phyloP scores from a whole-genome alignment of 352 stramenopile genomes.

The Bremia lactucae region DNA sequence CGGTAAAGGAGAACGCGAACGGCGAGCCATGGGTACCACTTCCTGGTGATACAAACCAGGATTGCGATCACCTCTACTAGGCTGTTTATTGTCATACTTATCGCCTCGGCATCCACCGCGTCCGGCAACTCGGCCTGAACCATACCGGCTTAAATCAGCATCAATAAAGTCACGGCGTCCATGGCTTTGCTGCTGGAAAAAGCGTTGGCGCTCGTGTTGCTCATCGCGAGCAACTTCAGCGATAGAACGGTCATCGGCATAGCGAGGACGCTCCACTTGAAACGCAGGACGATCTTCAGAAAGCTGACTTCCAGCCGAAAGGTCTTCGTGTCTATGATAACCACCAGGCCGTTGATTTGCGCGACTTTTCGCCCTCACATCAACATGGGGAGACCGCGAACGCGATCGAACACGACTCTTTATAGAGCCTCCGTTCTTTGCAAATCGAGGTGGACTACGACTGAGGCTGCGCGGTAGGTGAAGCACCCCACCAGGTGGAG shows the following conservation, averaged over 20 bases:
- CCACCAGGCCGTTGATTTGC: constrained; percentile 8
- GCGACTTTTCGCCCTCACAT: constrained; percentile 13
- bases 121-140: constrained; percentile 18
- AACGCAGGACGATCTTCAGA: constrained; percentile 11
- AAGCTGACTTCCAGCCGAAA: constrained; percentile 12
- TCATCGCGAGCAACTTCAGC: constrained; percentile 42
- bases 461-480: constrained; percentile 18
- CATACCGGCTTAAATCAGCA: constrained; percentile 24
- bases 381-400: constrained; percentile 16
- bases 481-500: constrained; percentile 11
- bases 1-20: constrained; percentile 11
- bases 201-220: constrained; percentile 28
- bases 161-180: constrained; percentile 25
- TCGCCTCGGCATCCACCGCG: constrained; percentile 14
- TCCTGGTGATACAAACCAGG: constrained; percentile 12
- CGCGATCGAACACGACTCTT: constrained; percentile 13
- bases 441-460: constrained; percentile 17
- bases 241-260: constrained; percentile 37
- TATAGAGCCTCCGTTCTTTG: constrained; percentile 16
- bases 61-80: constrained; percentile 7
- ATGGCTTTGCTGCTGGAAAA: constrained; percentile 27
- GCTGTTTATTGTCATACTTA: constrained; percentile 5
- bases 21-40: constrained; percentile 1
- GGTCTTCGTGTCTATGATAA: constrained; percentile 18
- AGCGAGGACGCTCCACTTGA: constrained; percentile 17